Percentiles rank a stretch among this genome's conserved stretches.
phyloP scores from a whole-genome alignment of 768 basidiomycete genomes.

The Lepiota venenata region DNA sequence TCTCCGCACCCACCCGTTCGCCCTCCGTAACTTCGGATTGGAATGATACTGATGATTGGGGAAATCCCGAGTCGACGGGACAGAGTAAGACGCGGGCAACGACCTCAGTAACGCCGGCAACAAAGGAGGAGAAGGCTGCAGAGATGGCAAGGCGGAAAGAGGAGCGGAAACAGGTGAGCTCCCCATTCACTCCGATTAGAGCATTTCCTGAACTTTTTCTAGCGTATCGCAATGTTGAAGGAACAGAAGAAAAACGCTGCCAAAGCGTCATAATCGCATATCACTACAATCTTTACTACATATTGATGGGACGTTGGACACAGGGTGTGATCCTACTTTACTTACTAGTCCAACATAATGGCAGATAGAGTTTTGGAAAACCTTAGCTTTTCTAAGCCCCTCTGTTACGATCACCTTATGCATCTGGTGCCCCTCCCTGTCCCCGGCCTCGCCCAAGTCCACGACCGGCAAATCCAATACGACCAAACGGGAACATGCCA shows the following conservation, averaged over 20 bases:
- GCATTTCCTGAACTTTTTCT: neutral
- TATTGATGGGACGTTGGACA: neutral
- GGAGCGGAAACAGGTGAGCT: conserved; percentile 79
- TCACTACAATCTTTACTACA: neutral
- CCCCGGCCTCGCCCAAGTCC: conserved; percentile 22
- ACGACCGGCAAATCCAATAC: conserved; percentile 60
- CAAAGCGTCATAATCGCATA: conserved; percentile 20
- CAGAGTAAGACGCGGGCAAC: conserved; percentile 10
- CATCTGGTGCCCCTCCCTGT: neutral
- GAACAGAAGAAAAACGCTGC: conserved; percentile 67
- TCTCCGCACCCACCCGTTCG: conserved; percentile 16
- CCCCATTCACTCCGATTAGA: neutral
- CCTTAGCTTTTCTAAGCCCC: too few species aligned
- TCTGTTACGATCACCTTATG: neutral
- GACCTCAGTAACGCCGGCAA: conserved; percentile 44
- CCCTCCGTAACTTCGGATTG: conserved; percentile 19
- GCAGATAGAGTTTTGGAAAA: too few species aligned
- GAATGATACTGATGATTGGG: conserved; percentile 24
- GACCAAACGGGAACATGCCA: conserved; percentile 30
- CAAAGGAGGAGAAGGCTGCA: conserved; percentile 91
- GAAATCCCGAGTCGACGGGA: conserved; percentile 6
- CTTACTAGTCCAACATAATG: too few species aligned
- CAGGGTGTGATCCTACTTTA: neutral
- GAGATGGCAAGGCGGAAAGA: conserved; percentile 91
- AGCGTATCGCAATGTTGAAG: conserved; percentile 79